Evolutionary conservation across 306 rosid genomes (phyloP).

Genomic region (Delonix regia): DNA sequence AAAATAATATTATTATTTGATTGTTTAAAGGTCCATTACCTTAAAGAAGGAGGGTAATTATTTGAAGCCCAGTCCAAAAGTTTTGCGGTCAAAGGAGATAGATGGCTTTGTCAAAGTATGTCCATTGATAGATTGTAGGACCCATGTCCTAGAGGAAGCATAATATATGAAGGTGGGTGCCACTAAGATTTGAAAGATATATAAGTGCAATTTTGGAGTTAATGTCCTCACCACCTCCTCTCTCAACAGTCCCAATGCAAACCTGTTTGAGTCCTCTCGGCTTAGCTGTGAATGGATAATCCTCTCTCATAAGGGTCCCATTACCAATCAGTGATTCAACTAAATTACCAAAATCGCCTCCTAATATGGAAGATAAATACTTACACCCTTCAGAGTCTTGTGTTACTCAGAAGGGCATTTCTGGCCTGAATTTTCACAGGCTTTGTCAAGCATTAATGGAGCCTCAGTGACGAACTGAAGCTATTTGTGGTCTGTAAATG

Average conservation of each 20-base stretch:
- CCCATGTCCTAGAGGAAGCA: slow-evolving; percentile 46
- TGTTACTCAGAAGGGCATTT: background rate
- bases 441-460: slow-evolving; percentile 40
- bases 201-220: slow-evolving; percentile 54
- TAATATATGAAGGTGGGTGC: slow-evolving; percentile 49
- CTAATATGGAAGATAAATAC: background rate
- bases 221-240: slow-evolving; percentile 36
- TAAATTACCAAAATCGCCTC: slow-evolving; percentile 14
- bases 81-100: slow-evolving; percentile 48
- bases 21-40: slow-evolving; percentile 39
- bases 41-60: slow-evolving; percentile 15
- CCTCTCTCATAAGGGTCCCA: slow-evolving; percentile 24
- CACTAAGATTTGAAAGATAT: slow-evolving; percentile 54
- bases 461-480: slow-evolving; percentile 1
- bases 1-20: too few species aligned
- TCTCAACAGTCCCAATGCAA: slow-evolving; percentile 36
- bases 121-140: slow-evolving; percentile 43
- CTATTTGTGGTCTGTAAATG: background rate
- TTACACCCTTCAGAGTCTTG: background rate
- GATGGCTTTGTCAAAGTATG: slow-evolving; percentile 50
- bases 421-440: background rate
- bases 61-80: slow-evolving; percentile 22
- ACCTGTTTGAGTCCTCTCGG: slow-evolving; percentile 30
- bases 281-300: slow-evolving; percentile 56
- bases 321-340: slow-evolving; percentile 7